Evolutionary conservation across 2,329 filamentous ascomycete species (phyloP).

Genomic region (Calonectria multiphialidica): DNA sequence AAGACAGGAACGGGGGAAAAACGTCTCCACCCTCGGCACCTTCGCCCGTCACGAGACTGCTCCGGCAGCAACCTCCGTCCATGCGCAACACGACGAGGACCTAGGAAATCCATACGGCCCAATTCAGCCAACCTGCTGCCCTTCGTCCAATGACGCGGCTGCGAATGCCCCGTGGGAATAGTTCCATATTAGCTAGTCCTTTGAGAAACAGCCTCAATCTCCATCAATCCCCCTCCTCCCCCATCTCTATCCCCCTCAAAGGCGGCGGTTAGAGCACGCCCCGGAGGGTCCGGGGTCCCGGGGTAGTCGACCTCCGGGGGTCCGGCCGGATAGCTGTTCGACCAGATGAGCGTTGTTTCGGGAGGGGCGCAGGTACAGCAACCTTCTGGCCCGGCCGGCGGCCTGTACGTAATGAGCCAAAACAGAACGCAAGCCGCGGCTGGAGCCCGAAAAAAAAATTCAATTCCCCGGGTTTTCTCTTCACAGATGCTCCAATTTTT

Average conservation of each 20-base stretch:
- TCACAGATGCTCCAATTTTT: neutral
- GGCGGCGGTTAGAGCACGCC: neutral
- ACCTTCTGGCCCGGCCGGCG: neutral
- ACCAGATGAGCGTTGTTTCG: neutral
- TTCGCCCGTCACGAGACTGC: slow-evolving; percentile 11
- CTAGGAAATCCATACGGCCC: neutral
- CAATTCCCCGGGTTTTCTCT: neutral
- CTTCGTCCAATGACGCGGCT: neutral
- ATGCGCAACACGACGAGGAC: neutral
- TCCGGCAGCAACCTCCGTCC: neutral
- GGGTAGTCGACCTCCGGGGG: slow-evolving; percentile 30
- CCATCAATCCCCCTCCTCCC: neutral
- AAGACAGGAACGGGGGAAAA: neutral
- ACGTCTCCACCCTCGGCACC: slow-evolving; percentile 15
- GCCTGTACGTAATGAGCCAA: neutral
- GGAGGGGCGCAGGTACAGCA: neutral
- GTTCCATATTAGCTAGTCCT: neutral
- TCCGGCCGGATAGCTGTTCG: slow-evolving; percentile 13
- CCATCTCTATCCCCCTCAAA: too few relatives aligned
- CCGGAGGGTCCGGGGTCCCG: slow-evolving; percentile 16
- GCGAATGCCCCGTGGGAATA: slow-evolving; percentile 7
- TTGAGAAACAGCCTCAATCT: neutral
- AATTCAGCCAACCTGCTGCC: neutral
- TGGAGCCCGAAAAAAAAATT: neutral
- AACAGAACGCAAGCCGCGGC: neutral